A percentile compares a stretch with the other conserved stretches of the same genome.
phyloP scores from a whole-genome alignment of 2,329 filamentous ascomycete genomes.

The Colletotrichum melonis region DNA sequence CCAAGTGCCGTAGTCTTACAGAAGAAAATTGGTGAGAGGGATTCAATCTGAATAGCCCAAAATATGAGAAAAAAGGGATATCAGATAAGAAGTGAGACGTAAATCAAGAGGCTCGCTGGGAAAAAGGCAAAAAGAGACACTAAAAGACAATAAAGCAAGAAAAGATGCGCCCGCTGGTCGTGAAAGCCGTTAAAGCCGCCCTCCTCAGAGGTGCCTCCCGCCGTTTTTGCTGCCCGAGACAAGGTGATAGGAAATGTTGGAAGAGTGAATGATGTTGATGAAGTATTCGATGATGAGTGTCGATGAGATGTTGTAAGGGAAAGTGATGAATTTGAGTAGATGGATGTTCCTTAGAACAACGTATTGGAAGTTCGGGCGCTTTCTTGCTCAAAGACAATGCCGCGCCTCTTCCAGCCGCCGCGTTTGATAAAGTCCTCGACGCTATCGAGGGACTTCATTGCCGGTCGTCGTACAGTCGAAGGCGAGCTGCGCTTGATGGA shows the following conservation, averaged over 20 bases:
- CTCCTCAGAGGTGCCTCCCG: neutral
- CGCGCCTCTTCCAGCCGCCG: conserved; percentile 56
- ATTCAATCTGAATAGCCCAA: neutral
- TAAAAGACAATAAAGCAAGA: neutral
- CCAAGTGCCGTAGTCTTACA: neutral
- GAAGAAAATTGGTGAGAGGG: neutral
- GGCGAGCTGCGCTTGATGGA: conserved; percentile 44
- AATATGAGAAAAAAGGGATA: neutral
- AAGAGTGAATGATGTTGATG: neutral
- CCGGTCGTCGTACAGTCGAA: conserved; percentile 44
- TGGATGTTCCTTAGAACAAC: conserved; percentile 29
- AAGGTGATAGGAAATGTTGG: neutral
- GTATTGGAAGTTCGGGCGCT: conserved; percentile 39
- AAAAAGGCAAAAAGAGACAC: neutral
- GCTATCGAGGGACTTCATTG: conserved; percentile 47
- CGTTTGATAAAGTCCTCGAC: conserved; percentile 56
- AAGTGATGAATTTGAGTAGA: neutral
- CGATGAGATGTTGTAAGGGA: neutral
- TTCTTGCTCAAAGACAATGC: conserved; percentile 52
- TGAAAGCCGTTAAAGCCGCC: conserved; percentile 2
- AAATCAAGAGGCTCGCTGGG: neutral
- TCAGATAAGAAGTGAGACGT: neutral
- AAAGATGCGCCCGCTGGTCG: conserved; percentile 5
- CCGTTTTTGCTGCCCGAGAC: conserved; percentile 1
- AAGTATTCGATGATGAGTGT: neutral